Evolutionary conservation across 1,139 yeast species (phyloP).

Genomic region (Lodderomyces orthopsilosis): DNA sequence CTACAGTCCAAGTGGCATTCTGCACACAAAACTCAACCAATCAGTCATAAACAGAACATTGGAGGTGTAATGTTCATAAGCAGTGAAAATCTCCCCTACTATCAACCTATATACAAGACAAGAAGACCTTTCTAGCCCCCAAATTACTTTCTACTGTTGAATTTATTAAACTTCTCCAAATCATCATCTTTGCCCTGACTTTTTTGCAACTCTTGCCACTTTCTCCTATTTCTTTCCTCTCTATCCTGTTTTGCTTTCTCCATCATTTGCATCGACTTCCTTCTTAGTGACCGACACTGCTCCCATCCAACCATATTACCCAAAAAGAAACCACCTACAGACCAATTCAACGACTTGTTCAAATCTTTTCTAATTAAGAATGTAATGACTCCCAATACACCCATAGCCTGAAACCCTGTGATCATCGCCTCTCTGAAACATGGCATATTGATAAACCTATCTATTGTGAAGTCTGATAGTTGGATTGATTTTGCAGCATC

Average conservation of each 20-base stretch:
- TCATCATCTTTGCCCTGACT: conserved; percentile 17
- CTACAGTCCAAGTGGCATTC: too few relatives aligned
- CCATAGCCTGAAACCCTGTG: conserved; percentile 83
- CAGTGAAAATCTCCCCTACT: not conserved
- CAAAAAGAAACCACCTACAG: conserved; percentile 71
- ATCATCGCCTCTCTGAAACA: conserved; percentile 89
- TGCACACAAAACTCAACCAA: too few relatives aligned
- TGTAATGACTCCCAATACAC: conserved; percentile 72
- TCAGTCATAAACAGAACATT: too few relatives aligned
- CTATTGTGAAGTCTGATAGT: conserved; percentile 54
- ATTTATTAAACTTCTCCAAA: conserved; percentile 27
- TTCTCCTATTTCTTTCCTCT: conserved; percentile 33
- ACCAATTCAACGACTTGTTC: conserved; percentile 72
- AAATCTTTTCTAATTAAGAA: conserved; percentile 66
- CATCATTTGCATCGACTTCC: conserved; percentile 60
- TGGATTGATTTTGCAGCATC: conserved; percentile 33
- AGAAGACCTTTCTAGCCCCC: not conserved
- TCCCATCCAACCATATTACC: conserved; percentile 92
- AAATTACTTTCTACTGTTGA: conserved; percentile 14
- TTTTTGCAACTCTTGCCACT: conserved; percentile 20
- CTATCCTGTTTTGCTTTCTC: conserved; percentile 57
- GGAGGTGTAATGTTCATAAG: too few relatives aligned
- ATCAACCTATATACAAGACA: not conserved
- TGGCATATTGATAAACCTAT: conserved; percentile 64
- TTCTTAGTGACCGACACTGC: conserved; percentile 75